phyloP scores from a whole-genome alignment of 805 yeast species.

The Pichia rugopelliculosa region DNA sequence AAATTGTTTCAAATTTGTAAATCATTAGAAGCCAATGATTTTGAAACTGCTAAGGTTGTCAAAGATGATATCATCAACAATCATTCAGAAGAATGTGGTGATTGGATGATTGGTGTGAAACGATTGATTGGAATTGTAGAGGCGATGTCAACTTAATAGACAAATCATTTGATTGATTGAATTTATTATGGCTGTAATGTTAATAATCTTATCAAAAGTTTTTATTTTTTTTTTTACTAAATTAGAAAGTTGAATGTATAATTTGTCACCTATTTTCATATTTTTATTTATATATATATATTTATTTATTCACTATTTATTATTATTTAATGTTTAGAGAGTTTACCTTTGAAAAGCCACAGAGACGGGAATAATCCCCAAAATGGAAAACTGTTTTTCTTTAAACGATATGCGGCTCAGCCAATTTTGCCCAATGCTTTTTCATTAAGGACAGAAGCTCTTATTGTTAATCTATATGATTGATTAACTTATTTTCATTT shows the following conservation, averaged over 20 bases:
- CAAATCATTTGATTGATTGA: too few species aligned
- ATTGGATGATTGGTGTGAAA: conserved; percentile 90
- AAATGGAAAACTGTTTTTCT: too few species aligned
- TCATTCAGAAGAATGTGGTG: conserved; percentile 68
- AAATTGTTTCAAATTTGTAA: conserved; percentile 45
- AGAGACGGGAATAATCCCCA: too few species aligned
- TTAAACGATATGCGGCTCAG: too few species aligned
- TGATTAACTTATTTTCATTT: too few species aligned
- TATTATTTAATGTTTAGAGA: too few species aligned
- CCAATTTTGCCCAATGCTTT: too few species aligned
- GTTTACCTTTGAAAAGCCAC: too few species aligned
- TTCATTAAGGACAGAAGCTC: too few species aligned
- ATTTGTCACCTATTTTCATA: background rate
- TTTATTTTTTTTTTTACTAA: too few species aligned
- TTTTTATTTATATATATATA: background rate
- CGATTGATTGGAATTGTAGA: conserved; percentile 74
- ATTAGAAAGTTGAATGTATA: background rate
- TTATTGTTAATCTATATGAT: too few species aligned
- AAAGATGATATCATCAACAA: conserved; percentile 56
- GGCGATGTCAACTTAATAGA: conserved; percentile 20
- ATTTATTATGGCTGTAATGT: too few species aligned
- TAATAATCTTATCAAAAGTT: background rate
- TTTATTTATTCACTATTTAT: background rate
- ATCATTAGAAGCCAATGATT: conserved; percentile 48
- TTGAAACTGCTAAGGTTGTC: conserved; percentile 46